These are phyloP conservation scores for Globisporangium takayamanum DNA, from an alignment of 352 stramenopile species.

Conservation along the genomic window DNA sequence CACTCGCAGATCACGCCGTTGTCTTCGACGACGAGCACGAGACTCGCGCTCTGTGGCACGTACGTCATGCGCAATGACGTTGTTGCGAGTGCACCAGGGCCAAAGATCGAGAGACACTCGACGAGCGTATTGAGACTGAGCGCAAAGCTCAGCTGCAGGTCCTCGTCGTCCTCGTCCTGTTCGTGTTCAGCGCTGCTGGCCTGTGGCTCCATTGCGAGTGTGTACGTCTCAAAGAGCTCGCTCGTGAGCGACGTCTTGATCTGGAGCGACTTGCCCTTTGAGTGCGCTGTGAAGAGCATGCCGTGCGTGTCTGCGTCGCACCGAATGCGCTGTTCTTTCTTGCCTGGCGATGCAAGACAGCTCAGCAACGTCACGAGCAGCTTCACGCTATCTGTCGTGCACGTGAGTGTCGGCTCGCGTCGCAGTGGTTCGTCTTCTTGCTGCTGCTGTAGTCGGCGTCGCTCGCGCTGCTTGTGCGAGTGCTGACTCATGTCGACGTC, in stretches of 20 bases:
- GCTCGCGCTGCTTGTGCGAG: neutral
- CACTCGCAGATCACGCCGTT: constrained; percentile 83
- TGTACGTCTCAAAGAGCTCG: constrained; percentile 75
- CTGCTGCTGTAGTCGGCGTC: neutral
- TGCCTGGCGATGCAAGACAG: constrained; percentile 47
- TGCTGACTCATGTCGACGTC: neutral
- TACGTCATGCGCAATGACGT: constrained; percentile 77
- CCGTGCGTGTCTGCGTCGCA: constrained; percentile 64
- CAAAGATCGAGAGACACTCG: constrained; percentile 82
- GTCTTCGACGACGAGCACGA: constrained; percentile 75
- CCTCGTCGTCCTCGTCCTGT: constrained; percentile 17
- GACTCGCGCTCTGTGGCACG: constrained; percentile 42
- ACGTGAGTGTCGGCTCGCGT: constrained; percentile 35
- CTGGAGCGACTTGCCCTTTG: constrained; percentile 83
- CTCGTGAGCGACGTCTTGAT: constrained; percentile 74
- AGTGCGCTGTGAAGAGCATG: constrained; percentile 71
- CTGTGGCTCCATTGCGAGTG: constrained; percentile 20
- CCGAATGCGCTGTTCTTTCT: constrained; percentile 73
- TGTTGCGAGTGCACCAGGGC: constrained; percentile 45
- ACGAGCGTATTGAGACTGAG: constrained; percentile 66
- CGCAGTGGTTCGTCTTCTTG: neutral
- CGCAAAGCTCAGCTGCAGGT: constrained; percentile 58
- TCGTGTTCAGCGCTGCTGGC: constrained; percentile 1
- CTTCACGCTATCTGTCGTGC: constrained; percentile 64
- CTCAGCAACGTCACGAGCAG: constrained; percentile 65